Percentiles rank a stretch among this genome's conserved stretches.
These are phyloP conservation scores for Fomitopsis betulina DNA, from an alignment of 1,284 basidiomycete genomes.

Conservation along the genomic window DNA sequence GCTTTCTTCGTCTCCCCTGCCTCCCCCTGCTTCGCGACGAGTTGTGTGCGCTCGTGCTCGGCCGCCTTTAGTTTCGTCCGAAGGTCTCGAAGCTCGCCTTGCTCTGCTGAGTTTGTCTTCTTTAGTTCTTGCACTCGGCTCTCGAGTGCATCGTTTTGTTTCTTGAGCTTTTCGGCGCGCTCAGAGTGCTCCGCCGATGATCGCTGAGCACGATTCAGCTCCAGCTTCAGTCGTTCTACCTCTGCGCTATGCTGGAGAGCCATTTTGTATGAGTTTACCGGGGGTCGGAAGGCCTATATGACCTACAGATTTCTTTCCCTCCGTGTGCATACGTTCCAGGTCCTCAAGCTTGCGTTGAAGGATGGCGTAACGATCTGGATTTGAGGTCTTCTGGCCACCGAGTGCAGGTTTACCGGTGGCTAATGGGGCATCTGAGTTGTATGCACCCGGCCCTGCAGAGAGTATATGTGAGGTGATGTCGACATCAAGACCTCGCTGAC, in stretches of 20 bases:
- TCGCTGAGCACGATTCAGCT: slow-evolving; percentile 47
- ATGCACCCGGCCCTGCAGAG: slow-evolving; percentile 33
- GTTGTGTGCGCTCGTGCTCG: slow-evolving; percentile 54
- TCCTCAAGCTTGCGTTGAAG: slow-evolving; percentile 67
- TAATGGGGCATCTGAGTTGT: slow-evolving; percentile 23
- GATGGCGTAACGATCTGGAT: slow-evolving; percentile 42
- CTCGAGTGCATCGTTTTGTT: slow-evolving; percentile 52
- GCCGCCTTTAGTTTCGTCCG: slow-evolving; percentile 52
- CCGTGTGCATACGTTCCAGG: slow-evolving; percentile 56
- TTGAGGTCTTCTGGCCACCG: slow-evolving; percentile 2
- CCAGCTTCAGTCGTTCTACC: slow-evolving; percentile 52
- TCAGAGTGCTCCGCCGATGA: slow-evolving; percentile 48
- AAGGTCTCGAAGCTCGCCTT: slow-evolving; percentile 59
- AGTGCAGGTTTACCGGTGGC: slow-evolving; percentile 5
- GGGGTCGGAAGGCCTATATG: slow-evolving; percentile 6
- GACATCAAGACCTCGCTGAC: slow-evolving; percentile 2
- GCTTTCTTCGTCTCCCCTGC: slow-evolving; percentile 48
- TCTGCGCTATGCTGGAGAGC: slow-evolving; percentile 50
- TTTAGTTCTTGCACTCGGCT: slow-evolving; percentile 54
- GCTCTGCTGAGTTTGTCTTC: slow-evolving; percentile 42
- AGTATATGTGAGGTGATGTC: not conserved
- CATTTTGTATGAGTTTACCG: not conserved
- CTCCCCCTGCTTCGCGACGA: slow-evolving; percentile 48
- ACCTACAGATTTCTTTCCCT: slow-evolving; percentile 62
- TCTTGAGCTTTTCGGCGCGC: slow-evolving; percentile 56